Evolutionary conservation across 2,329 filamentous ascomycete species (phyloP), one percentile per base, ranked within the genome.

Genomic region (Cadophora gregata): DNA sequence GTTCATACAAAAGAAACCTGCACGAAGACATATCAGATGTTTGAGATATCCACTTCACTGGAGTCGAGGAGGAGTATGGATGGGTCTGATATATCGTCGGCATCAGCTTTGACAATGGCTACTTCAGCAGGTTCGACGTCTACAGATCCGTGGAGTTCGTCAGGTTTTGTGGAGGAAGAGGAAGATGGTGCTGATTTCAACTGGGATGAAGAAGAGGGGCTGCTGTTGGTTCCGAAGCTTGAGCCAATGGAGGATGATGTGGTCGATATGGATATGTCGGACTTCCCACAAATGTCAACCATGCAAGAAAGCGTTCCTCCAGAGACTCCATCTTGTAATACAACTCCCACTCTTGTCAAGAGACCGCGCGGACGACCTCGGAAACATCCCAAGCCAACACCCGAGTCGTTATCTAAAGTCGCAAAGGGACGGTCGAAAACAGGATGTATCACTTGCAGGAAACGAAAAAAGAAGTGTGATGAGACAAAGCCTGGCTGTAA

Each of bases 351-450:
- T 19, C 65, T 65, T 19, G 47, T 59, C n/a, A 90, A 90, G 79
- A 84, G 90, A 74, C 90, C 90, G 72, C 87, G 93, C 75, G 93
- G 93, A 38, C 86, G 93, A 63, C 93, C 93, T 60, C 86, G 93
- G 78, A 97, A 97, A 80, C 88, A 92, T 47, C 81, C 91, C 21
- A 84, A 84, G 27, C 80, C 84, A 8, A 85, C 88, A 0, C 83
- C 85, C 42, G 75, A 81, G 19, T 80, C 83, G 21, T 80, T 87
- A 59, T 86, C 85, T 74, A 96, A 96, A 76, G 80, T 92, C 61
- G 88, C 92, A 66, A 96, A 96, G 77, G 92, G 92, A 24, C 82
- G 88, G 61, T 90, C 88, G 62, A 90, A 90, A 79, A 90, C 88
- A 1, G 88, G 88, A 2, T 90, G 86, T 70, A 86, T 90, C 62